These are phyloP conservation scores for Oldenlandia corymbosa DNA, from an alignment of 257 asterid species.

Conservation along the genomic window DNA sequence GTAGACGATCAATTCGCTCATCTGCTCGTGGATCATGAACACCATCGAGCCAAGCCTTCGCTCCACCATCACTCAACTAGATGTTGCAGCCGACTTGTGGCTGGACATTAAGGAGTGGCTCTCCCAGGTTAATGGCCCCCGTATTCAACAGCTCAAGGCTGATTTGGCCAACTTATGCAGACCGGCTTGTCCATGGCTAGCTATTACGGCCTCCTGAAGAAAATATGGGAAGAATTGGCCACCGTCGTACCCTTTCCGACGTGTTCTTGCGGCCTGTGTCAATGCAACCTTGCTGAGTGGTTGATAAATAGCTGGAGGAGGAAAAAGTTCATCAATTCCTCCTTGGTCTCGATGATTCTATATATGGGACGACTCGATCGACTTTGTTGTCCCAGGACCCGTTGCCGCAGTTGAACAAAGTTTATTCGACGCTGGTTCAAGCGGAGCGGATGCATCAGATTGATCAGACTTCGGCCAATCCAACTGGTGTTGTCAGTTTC, in stretches of 20 bases:
- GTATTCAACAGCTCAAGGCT: not conserved
- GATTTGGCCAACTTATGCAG: slow-evolving; percentile 13
- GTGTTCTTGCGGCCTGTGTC: not conserved
- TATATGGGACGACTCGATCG: too few relatives aligned
- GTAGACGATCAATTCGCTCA: too few relatives aligned
- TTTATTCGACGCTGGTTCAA: too few relatives aligned
- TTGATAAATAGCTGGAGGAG: not conserved
- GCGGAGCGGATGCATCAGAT: too few relatives aligned
- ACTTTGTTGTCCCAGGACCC: too few relatives aligned
- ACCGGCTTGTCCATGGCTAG: not conserved
- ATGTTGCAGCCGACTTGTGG: slow-evolving; percentile 10
- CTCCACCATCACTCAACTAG: slow-evolving; percentile 12
- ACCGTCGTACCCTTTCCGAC: not conserved
- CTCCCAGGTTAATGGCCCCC: slow-evolving; percentile 10
- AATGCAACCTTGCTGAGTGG: not conserved
- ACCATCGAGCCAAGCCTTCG: slow-evolving; percentile 16
- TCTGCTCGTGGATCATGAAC: slow-evolving; percentile 19
- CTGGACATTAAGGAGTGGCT: slow-evolving; percentile 6
- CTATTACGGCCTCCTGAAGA: slow-evolving; percentile 10
- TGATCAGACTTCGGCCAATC: too few relatives aligned
- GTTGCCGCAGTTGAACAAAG: too few relatives aligned
- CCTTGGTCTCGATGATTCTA: too few relatives aligned
- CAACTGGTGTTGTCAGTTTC: too few relatives aligned
- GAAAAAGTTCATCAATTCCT: too few relatives aligned
- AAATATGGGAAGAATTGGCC: slow-evolving; percentile 6